A percentile compares a stretch with the other conserved stretches of the same genome.
Conservation (phyloP, 2,329 filamentous ascomycete species). For the Beauveria asiatica region DNA sequence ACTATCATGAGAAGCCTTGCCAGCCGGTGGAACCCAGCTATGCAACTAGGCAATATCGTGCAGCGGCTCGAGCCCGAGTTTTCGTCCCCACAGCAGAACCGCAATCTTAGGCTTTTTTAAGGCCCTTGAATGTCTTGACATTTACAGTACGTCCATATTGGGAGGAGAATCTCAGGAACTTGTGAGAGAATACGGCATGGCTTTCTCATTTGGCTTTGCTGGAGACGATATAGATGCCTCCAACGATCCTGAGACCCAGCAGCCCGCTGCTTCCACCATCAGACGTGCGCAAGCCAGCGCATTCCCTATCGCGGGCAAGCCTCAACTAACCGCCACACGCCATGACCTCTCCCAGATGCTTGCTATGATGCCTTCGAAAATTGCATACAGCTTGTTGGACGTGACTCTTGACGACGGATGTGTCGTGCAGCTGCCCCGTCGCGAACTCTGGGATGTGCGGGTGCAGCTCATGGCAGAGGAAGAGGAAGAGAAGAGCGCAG, state of each 20-base stretch:
- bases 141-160: not conserved
- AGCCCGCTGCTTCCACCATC: not conserved
- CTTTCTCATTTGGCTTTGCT: constrained; percentile 53
- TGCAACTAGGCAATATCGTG: too few species aligned
- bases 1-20: not conserved
- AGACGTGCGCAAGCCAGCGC: constrained; percentile 31
- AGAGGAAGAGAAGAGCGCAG: constrained; percentile 33
- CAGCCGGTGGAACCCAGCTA: too few species aligned
- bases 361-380: constrained; percentile 59
- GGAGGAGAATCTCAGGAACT: not conserved
- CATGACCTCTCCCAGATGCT: constrained; percentile 46
- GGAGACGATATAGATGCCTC: constrained; percentile 56
- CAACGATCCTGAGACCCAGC: constrained; percentile 23
- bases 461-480: constrained; percentile 73
- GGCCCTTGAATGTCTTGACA: not conserved
- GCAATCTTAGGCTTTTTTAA: not conserved
- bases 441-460: constrained; percentile 74
- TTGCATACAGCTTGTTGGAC: constrained; percentile 57
- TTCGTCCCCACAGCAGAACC: constrained; percentile 6
- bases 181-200: constrained; percentile 23
- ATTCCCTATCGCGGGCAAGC: constrained; percentile 54
- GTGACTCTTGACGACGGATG: constrained; percentile 49
- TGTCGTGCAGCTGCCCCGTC: constrained; percentile 52
- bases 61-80: constrained; percentile 2
- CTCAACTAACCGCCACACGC: constrained; percentile 44